phyloP scores from a whole-genome alignment of 2,329 filamentous ascomycete genomes.

The Colletotrichum sp. region DNA sequence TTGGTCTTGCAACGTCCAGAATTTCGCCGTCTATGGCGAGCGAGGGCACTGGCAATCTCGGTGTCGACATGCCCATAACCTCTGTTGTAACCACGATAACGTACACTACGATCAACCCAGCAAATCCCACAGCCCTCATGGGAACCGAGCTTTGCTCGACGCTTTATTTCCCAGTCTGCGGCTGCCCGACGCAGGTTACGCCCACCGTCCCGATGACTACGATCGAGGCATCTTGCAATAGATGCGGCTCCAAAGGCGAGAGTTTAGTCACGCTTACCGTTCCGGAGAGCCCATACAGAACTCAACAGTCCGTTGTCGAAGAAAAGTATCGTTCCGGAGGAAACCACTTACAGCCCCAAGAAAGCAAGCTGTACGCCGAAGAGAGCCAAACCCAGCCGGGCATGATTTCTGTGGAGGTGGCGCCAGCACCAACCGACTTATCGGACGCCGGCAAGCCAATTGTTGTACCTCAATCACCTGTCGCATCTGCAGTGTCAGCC shows the following conservation, averaged over 20 bases:
- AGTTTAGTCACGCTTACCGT: background rate
- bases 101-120: background rate
- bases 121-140: background rate
- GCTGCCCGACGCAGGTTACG: background rate
- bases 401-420: background rate
- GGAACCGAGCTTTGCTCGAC: background rate
- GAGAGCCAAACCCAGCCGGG: background rate
- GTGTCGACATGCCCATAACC: background rate
- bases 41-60: background rate
- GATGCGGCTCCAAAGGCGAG: background rate
- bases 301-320: background rate
- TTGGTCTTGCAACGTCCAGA: background rate
- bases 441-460: background rate
- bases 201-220: background rate
- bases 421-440: background rate
- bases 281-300: background rate
- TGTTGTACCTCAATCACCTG: rapidly evolving
- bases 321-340: background rate
- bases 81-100: background rate
- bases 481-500: background rate
- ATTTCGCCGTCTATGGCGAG: rapidly evolving
- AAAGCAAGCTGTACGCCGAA: background rate
- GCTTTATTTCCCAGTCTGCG: background rate
- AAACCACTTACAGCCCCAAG: background rate
- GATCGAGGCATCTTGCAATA: background rate